These are phyloP conservation scores for Irpex rosettiformis DNA, from an alignment of 1,284 basidiomycete genomes.

Conservation along the genomic window DNA sequence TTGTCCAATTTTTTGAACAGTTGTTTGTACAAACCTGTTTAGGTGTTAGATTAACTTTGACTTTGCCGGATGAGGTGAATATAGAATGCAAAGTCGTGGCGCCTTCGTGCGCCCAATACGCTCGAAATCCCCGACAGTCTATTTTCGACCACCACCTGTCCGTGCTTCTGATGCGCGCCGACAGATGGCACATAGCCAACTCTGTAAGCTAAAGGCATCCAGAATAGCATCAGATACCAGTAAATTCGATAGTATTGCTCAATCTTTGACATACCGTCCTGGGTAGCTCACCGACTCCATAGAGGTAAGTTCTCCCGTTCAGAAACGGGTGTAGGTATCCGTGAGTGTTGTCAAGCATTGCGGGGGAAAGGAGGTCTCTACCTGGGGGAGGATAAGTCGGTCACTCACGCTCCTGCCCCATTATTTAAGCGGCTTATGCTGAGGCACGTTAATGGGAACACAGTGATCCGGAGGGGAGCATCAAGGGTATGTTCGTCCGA, in stretches of 20 bases:
- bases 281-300: constrained; percentile 36
- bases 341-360: constrained; percentile 8
- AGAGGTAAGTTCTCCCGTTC: constrained; percentile 35
- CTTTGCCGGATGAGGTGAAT: constrained; percentile 30
- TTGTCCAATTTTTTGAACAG: no score
- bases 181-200: constrained; percentile 46
- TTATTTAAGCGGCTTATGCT: background rate
- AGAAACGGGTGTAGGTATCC: constrained; percentile 49
- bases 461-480: background rate
- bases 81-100: constrained; percentile 31
- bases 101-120: constrained; percentile 33
- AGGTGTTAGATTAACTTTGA: constrained; percentile 34
- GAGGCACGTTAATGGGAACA: background rate
- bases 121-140: constrained; percentile 25
- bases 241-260: background rate
- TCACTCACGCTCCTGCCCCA: background rate
- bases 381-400: background rate
- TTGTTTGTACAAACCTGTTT: constrained; percentile 35
- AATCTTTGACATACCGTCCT: constrained; percentile 36
- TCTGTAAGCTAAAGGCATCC: constrained; percentile 37
- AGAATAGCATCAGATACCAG: background rate
- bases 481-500: background rate
- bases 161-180: constrained; percentile 39
- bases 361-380: background rate
- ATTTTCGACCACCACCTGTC: constrained; percentile 40